A percentile compares a stretch with the other conserved stretches of the same genome.
Evolutionary conservation across 2,329 filamentous ascomycete species (phyloP).

Genomic region (Stagonosporopsis chrysanthemi): DNA sequence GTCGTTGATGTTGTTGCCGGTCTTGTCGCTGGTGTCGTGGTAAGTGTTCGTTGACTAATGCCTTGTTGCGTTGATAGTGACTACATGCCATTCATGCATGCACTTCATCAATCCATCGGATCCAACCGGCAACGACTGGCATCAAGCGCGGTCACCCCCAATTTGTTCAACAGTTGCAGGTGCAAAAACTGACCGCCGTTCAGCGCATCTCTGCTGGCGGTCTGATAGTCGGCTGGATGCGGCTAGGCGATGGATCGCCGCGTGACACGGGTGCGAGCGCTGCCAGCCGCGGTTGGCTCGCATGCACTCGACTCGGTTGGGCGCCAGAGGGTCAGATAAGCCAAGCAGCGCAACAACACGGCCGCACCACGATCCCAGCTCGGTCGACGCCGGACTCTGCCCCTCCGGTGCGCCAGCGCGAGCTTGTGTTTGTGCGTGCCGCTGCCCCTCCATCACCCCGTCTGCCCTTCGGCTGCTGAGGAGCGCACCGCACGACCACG

Average conservation of each 20-base stretch:
- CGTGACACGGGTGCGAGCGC: conserved; percentile 27
- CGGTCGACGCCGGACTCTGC: conserved; percentile 7
- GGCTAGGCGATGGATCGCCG: conserved; percentile 23
- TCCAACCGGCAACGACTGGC: not conserved
- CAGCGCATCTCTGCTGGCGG: conserved; percentile 6
- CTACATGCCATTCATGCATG: not conserved
- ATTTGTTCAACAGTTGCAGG: not conserved
- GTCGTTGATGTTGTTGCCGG: no score
- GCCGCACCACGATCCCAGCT: conserved; percentile 11
- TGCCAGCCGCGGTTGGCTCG: conserved; percentile 26
- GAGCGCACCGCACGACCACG: not conserved
- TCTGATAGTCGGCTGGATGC: conserved; percentile 13
- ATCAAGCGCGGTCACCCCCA: not conserved
- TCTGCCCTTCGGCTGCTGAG: not conserved
- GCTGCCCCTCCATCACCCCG: not conserved
- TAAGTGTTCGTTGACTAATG: no score
- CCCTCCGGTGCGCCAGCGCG: conserved; percentile 4
- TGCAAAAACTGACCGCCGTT: conserved; percentile 12
- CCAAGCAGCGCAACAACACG: conserved; percentile 30
- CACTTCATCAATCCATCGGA: not conserved
- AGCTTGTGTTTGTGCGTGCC: not conserved
- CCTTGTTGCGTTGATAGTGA: no score
- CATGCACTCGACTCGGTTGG: conserved; percentile 4
- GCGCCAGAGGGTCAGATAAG: conserved; percentile 38
- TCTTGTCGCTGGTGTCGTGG: no score